These are phyloP conservation scores for Blastobotrys americana DNA, from an alignment of 805 yeast genomes.

Conservation along the genomic window DNA sequence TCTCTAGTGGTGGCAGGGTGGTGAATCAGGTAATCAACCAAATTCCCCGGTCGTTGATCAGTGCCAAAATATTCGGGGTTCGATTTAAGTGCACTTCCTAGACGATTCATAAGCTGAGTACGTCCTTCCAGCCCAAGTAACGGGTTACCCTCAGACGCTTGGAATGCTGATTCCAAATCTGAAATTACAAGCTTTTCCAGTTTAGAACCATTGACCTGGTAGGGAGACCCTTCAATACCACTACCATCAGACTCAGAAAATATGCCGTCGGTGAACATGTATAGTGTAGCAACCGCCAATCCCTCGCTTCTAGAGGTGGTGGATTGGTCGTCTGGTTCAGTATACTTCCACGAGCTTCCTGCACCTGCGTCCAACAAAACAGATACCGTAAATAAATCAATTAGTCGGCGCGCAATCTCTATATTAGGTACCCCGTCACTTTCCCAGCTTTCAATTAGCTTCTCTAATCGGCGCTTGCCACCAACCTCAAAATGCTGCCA, in stretches of 20 bases:
- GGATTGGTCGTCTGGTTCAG: slow-evolving; percentile 32
- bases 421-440: slow-evolving; percentile 26
- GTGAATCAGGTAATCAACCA: slow-evolving; percentile 41
- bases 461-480: slow-evolving; percentile 38
- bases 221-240: slow-evolving; percentile 29
- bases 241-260: too few species aligned
- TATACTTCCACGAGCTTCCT: slow-evolving; percentile 49
- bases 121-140: slow-evolving; percentile 53
- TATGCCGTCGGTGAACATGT: slow-evolving; percentile 45
- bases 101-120: slow-evolving; percentile 37
- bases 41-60: slow-evolving; percentile 45
- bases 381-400: slow-evolving; percentile 53
- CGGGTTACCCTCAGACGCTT: slow-evolving; percentile 42
- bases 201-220: slow-evolving; percentile 40
- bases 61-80: slow-evolving; percentile 41
- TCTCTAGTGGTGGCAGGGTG: slow-evolving; percentile 16
- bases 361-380: slow-evolving; percentile 66
- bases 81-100: slow-evolving; percentile 41
- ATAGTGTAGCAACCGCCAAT: slow-evolving; percentile 51
- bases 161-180: slow-evolving; percentile 39
- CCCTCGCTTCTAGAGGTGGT: slow-evolving; percentile 50
- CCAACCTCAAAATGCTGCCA: slow-evolving; percentile 59
- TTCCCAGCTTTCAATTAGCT: slow-evolving; percentile 37
- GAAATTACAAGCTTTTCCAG: slow-evolving; percentile 33
- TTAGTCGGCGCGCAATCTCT: slow-evolving; percentile 46